These are phyloP conservation scores for Ophiosphaerella korrae DNA, from an alignment of 2,329 filamentous ascomycete genomes.

Conservation along the genomic window DNA sequence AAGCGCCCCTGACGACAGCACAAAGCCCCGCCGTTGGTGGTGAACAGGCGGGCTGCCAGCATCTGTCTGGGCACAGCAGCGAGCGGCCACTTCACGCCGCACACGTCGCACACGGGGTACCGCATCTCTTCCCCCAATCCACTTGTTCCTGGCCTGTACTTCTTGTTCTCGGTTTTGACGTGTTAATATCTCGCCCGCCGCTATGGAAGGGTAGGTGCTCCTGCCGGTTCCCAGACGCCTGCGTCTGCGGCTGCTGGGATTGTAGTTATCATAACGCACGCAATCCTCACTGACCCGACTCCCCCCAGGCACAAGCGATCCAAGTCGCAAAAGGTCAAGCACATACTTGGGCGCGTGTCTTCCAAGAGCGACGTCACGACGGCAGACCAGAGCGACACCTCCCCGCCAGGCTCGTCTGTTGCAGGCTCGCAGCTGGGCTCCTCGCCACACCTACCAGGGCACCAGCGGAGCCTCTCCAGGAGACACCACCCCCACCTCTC, in stretches of 20 bases:
- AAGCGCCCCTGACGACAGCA: conserved; percentile 17
- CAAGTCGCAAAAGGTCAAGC: conserved; percentile 47
- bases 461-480: conserved; percentile 36
- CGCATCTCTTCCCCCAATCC: no score
- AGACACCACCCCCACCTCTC: conserved; percentile 37
- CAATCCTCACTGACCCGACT: conserved; percentile 3
- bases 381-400: conserved; percentile 16
- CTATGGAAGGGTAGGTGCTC: conserved; percentile 43
- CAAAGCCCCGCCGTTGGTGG: conserved; percentile 13
- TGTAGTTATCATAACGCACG: not conserved
- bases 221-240: conserved; percentile 7
- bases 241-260: conserved; percentile 6
- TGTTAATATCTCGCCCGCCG: conserved; percentile 19
- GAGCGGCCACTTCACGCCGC: conserved; percentile 2
- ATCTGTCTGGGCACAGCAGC: no score
- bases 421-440: conserved; percentile 27
- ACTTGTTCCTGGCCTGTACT: not conserved
- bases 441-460: conserved; percentile 29
- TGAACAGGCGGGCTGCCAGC: not conserved
- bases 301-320: conserved; percentile 49
- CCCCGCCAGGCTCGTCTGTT: conserved; percentile 21
- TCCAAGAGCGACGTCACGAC: conserved; percentile 40
- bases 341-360: conserved; percentile 43
- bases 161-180: not conserved
- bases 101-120: no score